Base-by-base conservation (phyloP, 1,139 yeast genomes). In the Eremothecium cymbalariae region DNA sequence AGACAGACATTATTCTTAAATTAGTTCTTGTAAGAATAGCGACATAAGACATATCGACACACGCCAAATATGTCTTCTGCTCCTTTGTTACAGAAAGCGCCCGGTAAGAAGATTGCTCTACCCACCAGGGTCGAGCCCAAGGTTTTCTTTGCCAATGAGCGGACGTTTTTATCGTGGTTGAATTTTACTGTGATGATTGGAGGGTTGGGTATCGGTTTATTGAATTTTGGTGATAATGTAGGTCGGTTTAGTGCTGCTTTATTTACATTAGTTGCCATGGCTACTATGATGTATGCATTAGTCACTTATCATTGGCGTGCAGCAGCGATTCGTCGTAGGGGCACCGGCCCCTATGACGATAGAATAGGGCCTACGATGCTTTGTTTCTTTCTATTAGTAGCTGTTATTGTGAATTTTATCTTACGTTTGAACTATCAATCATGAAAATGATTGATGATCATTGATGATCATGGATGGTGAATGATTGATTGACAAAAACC, bases 271-370 rank as follows among this genome's bases (percentile, higher is more conserved):
- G 77, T 80, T 45, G 95, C 98, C 47, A 88, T 90, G 97, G 84
- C 85, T 46, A 90, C 97, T 22, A 90, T 90, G 99, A 72, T 80
- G 6, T 90, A 90, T 55, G 98, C 99, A 4, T 72, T 90, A 44
- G 72, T 85, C 32, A 93, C 97, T 15, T 90, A 93, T 61, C 99
- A 90, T 63, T 93, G 98, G 98, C 84, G 99, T 68, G 98, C 98
- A 3, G 85, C 88, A 57, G 98, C 98, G 42, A 90, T 90, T 51
- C 78, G 99, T 62, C 74, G 90, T 64, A 79, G 97, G 62, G 98
- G 98, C 22, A 74, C 94, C 8, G 98, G 98, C 32, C 98, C 98
- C 19, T 90, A 90, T 59, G 99, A 90, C 57, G 99, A 90, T 62
- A 75, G 98, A 56, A 81, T 90, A 50, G 99, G 99, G 26, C 98